A percentile compares a stretch with the other conserved stretches of the same genome.
These are phyloP conservation scores for Suillus paluster DNA, from an alignment of 768 basidiomycete species.

Conservation along the genomic window DNA sequence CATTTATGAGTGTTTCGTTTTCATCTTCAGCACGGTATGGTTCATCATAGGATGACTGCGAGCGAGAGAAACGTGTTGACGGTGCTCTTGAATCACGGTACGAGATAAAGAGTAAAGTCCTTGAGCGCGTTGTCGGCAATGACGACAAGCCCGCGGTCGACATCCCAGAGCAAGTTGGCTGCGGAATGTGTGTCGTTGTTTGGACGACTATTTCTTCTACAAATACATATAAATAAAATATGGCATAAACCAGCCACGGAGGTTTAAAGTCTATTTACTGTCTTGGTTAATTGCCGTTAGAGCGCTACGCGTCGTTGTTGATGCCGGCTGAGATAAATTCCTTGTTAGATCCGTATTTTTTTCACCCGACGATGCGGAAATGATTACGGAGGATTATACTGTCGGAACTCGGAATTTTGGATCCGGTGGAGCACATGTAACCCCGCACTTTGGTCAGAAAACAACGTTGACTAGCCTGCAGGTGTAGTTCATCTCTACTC, in stretches of 20 bases:
- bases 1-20: slow-evolving; percentile 64
- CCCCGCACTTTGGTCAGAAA: slow-evolving; percentile 6
- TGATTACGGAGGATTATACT: not conserved
- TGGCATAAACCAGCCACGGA: slow-evolving; percentile 4
- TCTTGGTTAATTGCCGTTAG: too few relatives aligned
- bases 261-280: not conserved
- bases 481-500: too few relatives aligned
- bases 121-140: slow-evolving; percentile 70
- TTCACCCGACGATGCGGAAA: slow-evolving; percentile 2
- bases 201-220: slow-evolving; percentile 2
- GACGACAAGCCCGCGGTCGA: slow-evolving; percentile 37
- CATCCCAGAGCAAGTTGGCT: slow-evolving; percentile 32
- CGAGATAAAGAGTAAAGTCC: slow-evolving; percentile 93
- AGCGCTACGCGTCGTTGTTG: too few relatives aligned
- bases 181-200: slow-evolving; percentile 27
- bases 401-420: slow-evolving; percentile 1
- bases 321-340: not conserved
- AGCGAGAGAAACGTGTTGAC: slow-evolving; percentile 45
- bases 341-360: not conserved
- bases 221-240: slow-evolving; percentile 31
- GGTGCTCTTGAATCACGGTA: slow-evolving; percentile 79
- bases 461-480: too few relatives aligned
- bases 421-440: slow-evolving; percentile 6
- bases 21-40: slow-evolving; percentile 54
- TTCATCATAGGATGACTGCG: slow-evolving; percentile 50